phyloP scores from a whole-genome alignment of 2,329 filamentous ascomycete genomes.

The Esteya vermicola region DNA sequence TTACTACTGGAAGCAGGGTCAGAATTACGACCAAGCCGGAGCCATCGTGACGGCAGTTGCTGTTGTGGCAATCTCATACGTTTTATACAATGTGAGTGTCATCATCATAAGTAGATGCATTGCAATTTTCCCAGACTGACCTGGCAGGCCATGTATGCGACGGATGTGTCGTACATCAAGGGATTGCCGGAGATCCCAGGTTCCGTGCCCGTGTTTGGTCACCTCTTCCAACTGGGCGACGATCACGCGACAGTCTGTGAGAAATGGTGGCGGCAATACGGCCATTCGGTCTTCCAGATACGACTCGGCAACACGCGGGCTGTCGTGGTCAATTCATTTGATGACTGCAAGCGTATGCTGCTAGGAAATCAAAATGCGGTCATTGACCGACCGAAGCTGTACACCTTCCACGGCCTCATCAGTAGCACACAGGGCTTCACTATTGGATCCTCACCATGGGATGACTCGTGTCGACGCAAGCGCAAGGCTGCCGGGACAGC shows the following conservation, averaged over 20 bases:
- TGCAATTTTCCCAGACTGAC: neutral
- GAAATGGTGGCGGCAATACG: slow-evolving; percentile 45
- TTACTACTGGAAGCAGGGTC: slow-evolving; percentile 6
- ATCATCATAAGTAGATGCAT: neutral
- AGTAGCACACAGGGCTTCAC: slow-evolving; percentile 67
- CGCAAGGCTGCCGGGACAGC: slow-evolving; percentile 69
- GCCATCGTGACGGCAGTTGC: slow-evolving; percentile 3
- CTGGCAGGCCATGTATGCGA: slow-evolving; percentile 21
- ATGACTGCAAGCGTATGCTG: slow-evolving; percentile 60
- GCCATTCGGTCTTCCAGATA: slow-evolving; percentile 47
- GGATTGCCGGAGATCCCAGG: slow-evolving; percentile 47
- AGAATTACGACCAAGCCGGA: slow-evolving; percentile 7
- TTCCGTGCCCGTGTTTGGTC: slow-evolving; percentile 44
- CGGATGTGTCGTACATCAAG: slow-evolving; percentile 46
- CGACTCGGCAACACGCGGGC: slow-evolving; percentile 58
- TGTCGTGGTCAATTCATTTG: slow-evolving; percentile 67
- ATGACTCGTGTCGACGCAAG: slow-evolving; percentile 63
- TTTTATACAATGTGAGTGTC: slow-evolving; percentile 5
- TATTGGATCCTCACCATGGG: slow-evolving; percentile 73
- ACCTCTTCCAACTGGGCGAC: slow-evolving; percentile 43
- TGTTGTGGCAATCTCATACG: slow-evolving; percentile 4
- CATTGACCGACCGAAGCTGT: slow-evolving; percentile 63
- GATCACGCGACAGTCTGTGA: slow-evolving; percentile 39
- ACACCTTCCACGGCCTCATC: slow-evolving; percentile 71
- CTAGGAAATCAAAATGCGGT: slow-evolving; percentile 65